phyloP scores from a whole-genome alignment of 805 yeast species.

The Barnettozyma vustinii region DNA sequence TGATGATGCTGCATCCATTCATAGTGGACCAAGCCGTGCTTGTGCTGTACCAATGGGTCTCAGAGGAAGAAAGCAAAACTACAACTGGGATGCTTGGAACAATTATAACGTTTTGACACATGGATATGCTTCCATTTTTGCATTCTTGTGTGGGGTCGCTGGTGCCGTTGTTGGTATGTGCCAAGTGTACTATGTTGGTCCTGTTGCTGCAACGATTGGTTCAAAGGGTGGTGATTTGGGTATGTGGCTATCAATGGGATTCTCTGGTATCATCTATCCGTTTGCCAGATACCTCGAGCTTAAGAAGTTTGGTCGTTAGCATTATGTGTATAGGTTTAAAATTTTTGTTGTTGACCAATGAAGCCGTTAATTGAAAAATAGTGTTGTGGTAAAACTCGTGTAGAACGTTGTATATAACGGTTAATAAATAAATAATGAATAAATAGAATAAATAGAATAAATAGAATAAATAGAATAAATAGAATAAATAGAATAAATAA shows the following conservation, averaged over 20 bases:
- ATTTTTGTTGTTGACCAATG: neutral
- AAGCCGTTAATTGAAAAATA: neutral
- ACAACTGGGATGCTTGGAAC: conserved; percentile 76
- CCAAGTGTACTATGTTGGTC: conserved; percentile 80
- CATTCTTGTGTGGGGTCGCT: conserved; percentile 65
- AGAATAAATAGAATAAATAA: conserved; percentile 3
- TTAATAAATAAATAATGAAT: conserved; percentile 1
- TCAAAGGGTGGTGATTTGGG: conserved; percentile 76
- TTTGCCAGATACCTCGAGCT: conserved; percentile 60
- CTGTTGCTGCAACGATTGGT: conserved; percentile 61
- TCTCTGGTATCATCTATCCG: conserved; percentile 63
- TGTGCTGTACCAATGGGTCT: conserved; percentile 7
- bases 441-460: conserved; percentile 5
- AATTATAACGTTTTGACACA: conserved; percentile 51
- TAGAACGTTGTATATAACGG: neutral
- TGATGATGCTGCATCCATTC: conserved; percentile 7
- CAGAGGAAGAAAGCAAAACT: conserved; percentile 36
- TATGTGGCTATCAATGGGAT: conserved; percentile 71
- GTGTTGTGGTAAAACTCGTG: neutral
- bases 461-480: conserved; percentile 4
- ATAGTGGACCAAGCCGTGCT: conserved; percentile 1
- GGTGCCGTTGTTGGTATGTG: conserved; percentile 88
- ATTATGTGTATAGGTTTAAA: too few relatives aligned
- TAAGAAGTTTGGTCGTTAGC: conserved; percentile 41
- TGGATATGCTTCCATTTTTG: conserved; percentile 64